Conservation (phyloP, 495 filamentous ascomycete species). For the Aspergillus sparsus region DNA sequence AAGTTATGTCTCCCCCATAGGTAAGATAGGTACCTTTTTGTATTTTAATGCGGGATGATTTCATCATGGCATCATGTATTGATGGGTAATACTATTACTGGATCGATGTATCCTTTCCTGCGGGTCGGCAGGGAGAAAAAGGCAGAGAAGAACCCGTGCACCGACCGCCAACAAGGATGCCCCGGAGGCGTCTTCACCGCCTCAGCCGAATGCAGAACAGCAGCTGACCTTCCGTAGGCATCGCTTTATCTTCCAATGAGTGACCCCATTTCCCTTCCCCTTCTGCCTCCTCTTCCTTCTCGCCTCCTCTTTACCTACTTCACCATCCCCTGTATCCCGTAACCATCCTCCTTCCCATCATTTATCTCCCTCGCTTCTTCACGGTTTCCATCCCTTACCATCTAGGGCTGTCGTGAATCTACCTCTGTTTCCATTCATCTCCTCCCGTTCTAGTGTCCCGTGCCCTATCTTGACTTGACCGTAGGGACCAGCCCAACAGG, state of each 20-base stretch:
- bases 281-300: slow-evolving; percentile 13
- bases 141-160: neutral
- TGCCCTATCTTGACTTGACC: slow-evolving; percentile 9
- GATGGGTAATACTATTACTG: too few species aligned
- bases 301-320: slow-evolving; percentile 8
- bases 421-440: too few species aligned
- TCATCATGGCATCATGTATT: too few species aligned
- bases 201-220: slow-evolving; percentile 19
- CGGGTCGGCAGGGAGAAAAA: neutral
- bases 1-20: too few species aligned
- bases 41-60: too few species aligned
- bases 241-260: slow-evolving; percentile 25
- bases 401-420: neutral
- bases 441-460: slow-evolving; percentile 2
- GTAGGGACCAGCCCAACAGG: slow-evolving; percentile 6
- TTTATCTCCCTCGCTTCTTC: slow-evolving; percentile 5
- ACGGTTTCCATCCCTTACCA: too few species aligned
- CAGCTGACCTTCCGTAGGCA: slow-evolving; percentile 27
- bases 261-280: slow-evolving; percentile 18
- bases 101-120: neutral
- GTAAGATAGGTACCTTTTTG: too few species aligned
- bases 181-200: slow-evolving; percentile 12
- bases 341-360: neutral
- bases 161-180: slow-evolving; percentile 6
- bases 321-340: slow-evolving; percentile 14